A percentile compares a stretch with the other conserved stretches of the same genome.
Evolutionary conservation across 768 basidiomycete species (phyloP).

Genomic region (Rhizopogon roseolus): DNA sequence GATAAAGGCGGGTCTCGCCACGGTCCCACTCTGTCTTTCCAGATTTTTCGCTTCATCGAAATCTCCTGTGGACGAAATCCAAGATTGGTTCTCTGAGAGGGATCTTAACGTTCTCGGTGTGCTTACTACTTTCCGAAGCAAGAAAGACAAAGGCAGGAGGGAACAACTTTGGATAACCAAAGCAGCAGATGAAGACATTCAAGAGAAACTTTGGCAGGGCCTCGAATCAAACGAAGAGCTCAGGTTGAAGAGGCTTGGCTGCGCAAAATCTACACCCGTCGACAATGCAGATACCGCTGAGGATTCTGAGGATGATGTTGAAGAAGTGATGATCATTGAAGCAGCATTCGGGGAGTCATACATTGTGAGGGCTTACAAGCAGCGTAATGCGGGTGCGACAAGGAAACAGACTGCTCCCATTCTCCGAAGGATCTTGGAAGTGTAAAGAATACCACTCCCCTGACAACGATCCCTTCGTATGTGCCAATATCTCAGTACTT

Average conservation of each 20-base stretch:
- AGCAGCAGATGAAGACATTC: constrained; percentile 17
- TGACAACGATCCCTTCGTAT: too few species aligned
- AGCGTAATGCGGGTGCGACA: constrained; percentile 57
- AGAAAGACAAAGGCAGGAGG: constrained; percentile 54
- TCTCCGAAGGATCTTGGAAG: constrained; percentile 55
- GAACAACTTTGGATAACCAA: constrained; percentile 67
- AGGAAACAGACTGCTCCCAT: constrained; percentile 67
- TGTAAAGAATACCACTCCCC: too few species aligned
- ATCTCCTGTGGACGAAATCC: constrained; percentile 15
- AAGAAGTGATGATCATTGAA: constrained; percentile 8
- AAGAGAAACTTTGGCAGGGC: constrained; percentile 47
- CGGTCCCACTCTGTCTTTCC: constrained; percentile 70
- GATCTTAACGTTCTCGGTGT: constrained; percentile 69
- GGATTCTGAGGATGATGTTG: constrained; percentile 11
- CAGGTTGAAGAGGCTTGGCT: constrained; percentile 37
- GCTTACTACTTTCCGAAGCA: constrained; percentile 63
- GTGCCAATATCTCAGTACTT: background rate
- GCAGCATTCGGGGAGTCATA: constrained; percentile 19
- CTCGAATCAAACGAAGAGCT: constrained; percentile 55
- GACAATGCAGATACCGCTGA: background rate
- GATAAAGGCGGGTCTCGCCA: constrained; percentile 72
- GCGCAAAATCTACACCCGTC: constrained; percentile 16
- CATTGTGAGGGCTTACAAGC: constrained; percentile 52
- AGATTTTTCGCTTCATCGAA: constrained; percentile 28
- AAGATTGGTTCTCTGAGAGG: constrained; percentile 63